phyloP scores from a whole-genome alignment of 179 eudicot genomes.

The Spergularia azorica region DNA sequence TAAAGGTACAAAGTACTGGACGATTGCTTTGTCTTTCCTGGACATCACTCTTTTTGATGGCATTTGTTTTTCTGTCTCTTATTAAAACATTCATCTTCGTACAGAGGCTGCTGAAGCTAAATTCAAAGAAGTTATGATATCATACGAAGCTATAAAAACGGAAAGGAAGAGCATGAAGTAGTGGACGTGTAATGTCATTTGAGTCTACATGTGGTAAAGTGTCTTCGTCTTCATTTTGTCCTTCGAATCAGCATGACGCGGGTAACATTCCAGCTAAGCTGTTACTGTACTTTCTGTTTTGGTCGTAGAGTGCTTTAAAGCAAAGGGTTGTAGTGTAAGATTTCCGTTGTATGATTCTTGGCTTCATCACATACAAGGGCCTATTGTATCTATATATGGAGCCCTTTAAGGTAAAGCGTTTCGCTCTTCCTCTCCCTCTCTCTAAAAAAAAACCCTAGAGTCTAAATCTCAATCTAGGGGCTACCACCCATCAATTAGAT shows the following conservation, averaged over 20 bases:
- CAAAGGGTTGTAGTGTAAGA: neutral
- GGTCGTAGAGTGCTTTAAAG: neutral
- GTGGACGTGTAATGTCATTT: neutral
- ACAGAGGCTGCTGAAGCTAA: constrained; percentile 92
- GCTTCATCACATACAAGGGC: neutral
- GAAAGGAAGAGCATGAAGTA: constrained; percentile 62
- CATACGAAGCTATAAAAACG: constrained; percentile 86
- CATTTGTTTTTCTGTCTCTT: neutral
- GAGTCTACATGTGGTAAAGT: neutral
- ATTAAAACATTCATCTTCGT: constrained; percentile 13
- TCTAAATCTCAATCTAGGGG: too few relatives aligned
- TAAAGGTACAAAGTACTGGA: constrained; percentile 52
- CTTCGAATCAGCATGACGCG: neutral
- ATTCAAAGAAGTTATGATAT: constrained; percentile 83
- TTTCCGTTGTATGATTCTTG: neutral
- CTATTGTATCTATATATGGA: neutral
- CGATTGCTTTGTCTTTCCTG: neutral
- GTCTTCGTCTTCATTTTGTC: constrained; percentile 1
- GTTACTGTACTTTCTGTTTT: neutral
- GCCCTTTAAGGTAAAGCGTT: neutral
- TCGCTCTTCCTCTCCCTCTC: neutral
- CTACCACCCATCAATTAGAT: too few relatives aligned
- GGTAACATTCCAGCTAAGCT: neutral
- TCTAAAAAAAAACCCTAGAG: too few relatives aligned
- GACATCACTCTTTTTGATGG: neutral